Conservation (phyloP, 2,329 filamentous ascomycete genomes). For the Gyromitra esculenta region DNA sequence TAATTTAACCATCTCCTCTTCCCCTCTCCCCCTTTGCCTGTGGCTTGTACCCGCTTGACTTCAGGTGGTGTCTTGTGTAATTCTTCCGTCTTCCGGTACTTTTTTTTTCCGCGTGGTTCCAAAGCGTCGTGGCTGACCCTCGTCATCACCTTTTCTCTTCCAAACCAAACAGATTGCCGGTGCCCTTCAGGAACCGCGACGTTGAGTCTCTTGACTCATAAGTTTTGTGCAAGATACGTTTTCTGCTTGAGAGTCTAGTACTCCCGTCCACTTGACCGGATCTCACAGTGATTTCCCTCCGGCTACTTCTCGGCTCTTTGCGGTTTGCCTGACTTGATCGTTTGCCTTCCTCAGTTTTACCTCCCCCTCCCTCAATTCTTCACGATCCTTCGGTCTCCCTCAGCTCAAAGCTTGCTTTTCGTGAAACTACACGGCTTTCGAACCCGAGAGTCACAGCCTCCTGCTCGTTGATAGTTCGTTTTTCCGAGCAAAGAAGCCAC, state of each 20-base stretch:
- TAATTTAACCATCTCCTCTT: constrained; percentile 30
- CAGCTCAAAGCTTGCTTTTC: constrained; percentile 20
- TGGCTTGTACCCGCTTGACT: constrained; percentile 31
- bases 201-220: constrained; percentile 41
- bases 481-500: constrained; percentile 19
- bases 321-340: constrained; percentile 30
- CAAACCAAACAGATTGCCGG: constrained; percentile 45
- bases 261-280: constrained; percentile 30
- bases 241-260: constrained; percentile 28
- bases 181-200: constrained; percentile 39
- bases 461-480: constrained; percentile 8
- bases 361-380: constrained; percentile 38
- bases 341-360: constrained; percentile 20
- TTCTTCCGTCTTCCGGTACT: constrained; percentile 44
- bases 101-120: constrained; percentile 51
- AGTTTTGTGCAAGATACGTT: constrained; percentile 42
- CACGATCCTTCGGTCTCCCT: constrained; percentile 33
- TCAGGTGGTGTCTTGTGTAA: constrained; percentile 41
- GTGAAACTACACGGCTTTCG: constrained; percentile 3
- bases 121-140: constrained; percentile 51
- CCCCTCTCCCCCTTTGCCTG: constrained; percentile 23
- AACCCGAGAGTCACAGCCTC: constrained; percentile 22
- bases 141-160: constrained; percentile 47
- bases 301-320: constrained; percentile 45
- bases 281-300: constrained; percentile 36